Percentiles rank a stretch among this genome's conserved stretches.
phyloP scores from a whole-genome alignment of 148 eudicot species.

The Euryodendron excelsum region DNA sequence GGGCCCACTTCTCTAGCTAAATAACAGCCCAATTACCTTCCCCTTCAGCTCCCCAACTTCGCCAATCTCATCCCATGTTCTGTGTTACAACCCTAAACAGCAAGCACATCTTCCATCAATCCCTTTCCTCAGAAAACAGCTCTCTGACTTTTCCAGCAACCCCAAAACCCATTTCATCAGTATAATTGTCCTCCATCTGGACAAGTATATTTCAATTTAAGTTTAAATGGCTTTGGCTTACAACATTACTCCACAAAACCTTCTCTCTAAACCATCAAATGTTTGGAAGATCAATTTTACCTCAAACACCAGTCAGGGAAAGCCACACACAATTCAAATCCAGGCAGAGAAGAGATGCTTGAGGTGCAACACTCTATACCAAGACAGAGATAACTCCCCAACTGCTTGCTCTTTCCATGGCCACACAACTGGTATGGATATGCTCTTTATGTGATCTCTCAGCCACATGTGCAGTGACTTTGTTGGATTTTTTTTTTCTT shows the following conservation, averaged over 20 bases:
- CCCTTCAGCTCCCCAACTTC: background rate
- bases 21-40: background rate
- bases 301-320: constrained; percentile 8
- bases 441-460: background rate
- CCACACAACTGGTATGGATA: constrained; percentile 48
- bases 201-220: background rate
- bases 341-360: constrained; percentile 46
- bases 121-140: background rate
- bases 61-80: background rate
- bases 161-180: background rate
- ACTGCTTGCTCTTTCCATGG: constrained; percentile 66
- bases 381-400: constrained; percentile 47
- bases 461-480: too few species aligned
- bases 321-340: constrained; percentile 20
- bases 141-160: background rate
- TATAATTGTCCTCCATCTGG: background rate
- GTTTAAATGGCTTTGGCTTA: constrained; percentile 19
- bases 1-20: background rate
- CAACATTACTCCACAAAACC: constrained; percentile 1
- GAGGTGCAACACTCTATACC: constrained; percentile 49
- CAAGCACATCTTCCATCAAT: background rate
- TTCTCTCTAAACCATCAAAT: constrained; percentile 7
- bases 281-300: background rate
- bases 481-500: background rate
- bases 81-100: background rate